Evolutionary conservation across 805 yeast species (phyloP), one percentile per base, ranked within the genome.

Genomic region (Hyphopichia homilentoma): DNA sequence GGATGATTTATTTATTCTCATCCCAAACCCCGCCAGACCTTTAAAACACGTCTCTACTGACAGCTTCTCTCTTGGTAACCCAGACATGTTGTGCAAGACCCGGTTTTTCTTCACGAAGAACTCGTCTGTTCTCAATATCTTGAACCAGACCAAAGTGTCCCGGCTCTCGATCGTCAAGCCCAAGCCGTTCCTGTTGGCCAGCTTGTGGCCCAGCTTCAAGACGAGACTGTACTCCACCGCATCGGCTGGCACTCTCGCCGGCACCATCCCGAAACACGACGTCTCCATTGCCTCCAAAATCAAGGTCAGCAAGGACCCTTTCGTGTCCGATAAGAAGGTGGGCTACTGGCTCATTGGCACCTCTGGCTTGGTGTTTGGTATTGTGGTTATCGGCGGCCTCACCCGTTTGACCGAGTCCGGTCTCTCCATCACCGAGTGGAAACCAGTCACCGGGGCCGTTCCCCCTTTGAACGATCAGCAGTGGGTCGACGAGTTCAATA

Each of bases 361-460:
- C 1, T 84, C 97, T 2, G 82, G 84, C 1, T 64, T 93, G 11
- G 96, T 93, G 1, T 93, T 93, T 58, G 96, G 95, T 21, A 93
- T 93, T 40, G 97, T 93, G 11, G 80, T 93, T n/a, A 68, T 93
- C 4, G 99, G 98, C 28, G 99, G 99, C 1, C 69, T 93, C 28
- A 93, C 98, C 0, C 75, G 99, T 49, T 70, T 93, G 27, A 93
- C 98, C 0, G 99, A 93, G 53, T 85, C 96, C 0, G 99, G 98
- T 0, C 68, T 93, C 28, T 84, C 95, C 29, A 93, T 93, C 55
- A 93, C 97, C 1, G 98, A 93, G 54, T 93, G 99, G 99, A 86
- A 81, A 56, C 99, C 99, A 1, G 88, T 93, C 17, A 87, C 98
- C 0, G 99, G 99, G 29, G 65, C 94, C 2, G 59, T 93, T 9